A percentile compares a stretch with the other conserved stretches of the same genome.
phyloP scores from a whole-genome alignment of 805 yeast genomes.

The Saccharomycodes ludwigii region DNA sequence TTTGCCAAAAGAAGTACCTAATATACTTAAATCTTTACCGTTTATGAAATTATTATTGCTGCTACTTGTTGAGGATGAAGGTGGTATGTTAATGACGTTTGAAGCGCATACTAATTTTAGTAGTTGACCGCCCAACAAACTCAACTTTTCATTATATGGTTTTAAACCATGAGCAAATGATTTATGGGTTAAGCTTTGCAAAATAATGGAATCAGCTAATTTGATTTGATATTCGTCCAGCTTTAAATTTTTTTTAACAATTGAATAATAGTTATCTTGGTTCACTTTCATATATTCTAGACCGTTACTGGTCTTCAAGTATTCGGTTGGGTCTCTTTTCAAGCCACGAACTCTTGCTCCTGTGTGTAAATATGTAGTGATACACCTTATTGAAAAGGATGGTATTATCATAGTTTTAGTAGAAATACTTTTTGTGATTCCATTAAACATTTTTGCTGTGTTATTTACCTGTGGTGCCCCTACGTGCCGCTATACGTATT shows the following conservation, averaged over 20 bases:
- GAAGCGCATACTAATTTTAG: too few relatives aligned
- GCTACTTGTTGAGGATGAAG: neutral
- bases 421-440: too few relatives aligned
- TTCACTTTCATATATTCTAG: slow-evolving; percentile 43
- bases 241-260: slow-evolving; percentile 14
- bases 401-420: too few relatives aligned
- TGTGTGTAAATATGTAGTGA: slow-evolving; percentile 26
- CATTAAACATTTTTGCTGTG: too few relatives aligned
- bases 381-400: too few relatives aligned
- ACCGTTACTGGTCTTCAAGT: slow-evolving; percentile 37
- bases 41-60: too few relatives aligned
- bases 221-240: slow-evolving; percentile 17
- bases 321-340: slow-evolving; percentile 55
- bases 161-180: slow-evolving; percentile 85
- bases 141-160: slow-evolving; percentile 81
- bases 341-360: slow-evolving; percentile 56
- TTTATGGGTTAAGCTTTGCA: slow-evolving; percentile 86
- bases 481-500: too few relatives aligned
- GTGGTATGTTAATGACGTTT: slow-evolving; percentile 33
- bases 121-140: slow-evolving; percentile 57
- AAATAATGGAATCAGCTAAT: slow-evolving; percentile 46
- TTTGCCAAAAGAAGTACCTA: slow-evolving; percentile 42
- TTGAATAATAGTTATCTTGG: slow-evolving; percentile 29
- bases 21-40: too few relatives aligned
- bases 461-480: too few relatives aligned